Evolutionary conservation across 495 filamentous ascomycete species (phyloP).

Genomic region (Haplographium delicatum): DNA sequence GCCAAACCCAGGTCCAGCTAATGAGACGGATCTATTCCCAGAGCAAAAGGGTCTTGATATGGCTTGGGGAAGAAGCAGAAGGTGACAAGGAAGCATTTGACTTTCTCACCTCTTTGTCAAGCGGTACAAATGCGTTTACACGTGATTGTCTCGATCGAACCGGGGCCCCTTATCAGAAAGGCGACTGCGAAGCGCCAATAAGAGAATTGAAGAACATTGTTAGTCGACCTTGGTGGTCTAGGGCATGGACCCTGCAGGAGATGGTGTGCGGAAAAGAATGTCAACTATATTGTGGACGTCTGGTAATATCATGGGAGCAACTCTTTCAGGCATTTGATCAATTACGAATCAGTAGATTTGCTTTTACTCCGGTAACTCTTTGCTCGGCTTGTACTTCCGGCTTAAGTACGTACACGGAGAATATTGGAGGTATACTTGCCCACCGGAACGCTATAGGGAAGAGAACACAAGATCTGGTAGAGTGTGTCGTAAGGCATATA

Average conservation of each 20-base stretch:
- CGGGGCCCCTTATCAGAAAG: neutral
- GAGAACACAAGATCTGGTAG: neutral
- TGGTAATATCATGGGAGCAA: neutral
- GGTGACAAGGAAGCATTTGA: neutral
- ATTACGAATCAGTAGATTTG: neutral
- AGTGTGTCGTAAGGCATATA: neutral
- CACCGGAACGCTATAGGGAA: neutral
- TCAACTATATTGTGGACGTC: neutral
- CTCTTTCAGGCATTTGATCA: neutral
- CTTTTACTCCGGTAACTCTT: neutral
- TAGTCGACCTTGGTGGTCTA: neutral
- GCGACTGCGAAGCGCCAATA: neutral
- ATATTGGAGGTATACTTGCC: neutral
- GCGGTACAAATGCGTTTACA: neutral
- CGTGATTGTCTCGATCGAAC: neutral
- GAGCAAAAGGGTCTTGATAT: neutral
- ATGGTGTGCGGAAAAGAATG: neutral
- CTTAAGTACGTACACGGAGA: neutral
- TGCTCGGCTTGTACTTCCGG: neutral
- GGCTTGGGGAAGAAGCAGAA: neutral
- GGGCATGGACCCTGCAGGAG: conserved; percentile 2
- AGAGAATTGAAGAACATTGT: neutral
- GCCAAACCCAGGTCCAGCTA: neutral
- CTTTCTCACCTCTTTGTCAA: neutral
- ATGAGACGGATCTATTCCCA: neutral